Evolutionary conservation across 768 basidiomycete genomes (phyloP).

Genomic region (Paxillus rubicundulus): DNA sequence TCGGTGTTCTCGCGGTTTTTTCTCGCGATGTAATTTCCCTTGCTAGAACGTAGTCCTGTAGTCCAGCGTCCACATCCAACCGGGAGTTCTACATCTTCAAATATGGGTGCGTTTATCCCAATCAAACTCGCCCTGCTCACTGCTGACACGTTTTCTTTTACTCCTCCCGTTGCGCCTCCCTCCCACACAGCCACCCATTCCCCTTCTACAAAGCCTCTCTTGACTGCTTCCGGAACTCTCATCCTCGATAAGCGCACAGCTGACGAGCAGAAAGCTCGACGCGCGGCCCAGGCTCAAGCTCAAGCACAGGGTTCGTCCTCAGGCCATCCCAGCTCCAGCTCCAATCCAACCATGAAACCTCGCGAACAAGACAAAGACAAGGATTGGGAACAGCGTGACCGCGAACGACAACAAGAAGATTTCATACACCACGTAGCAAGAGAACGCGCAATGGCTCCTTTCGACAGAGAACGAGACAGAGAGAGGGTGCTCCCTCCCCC

Average conservation of each 20-base stretch:
- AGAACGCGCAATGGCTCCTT: constrained; percentile 20
- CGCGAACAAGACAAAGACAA: constrained; percentile 25
- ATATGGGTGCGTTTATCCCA: constrained; percentile 17
- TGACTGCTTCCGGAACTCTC: constrained; percentile 24
- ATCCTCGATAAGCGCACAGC: constrained; percentile 32
- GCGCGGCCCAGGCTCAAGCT: constrained; percentile 9
- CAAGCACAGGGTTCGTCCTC: constrained; percentile 15
- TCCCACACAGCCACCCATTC: constrained; percentile 25
- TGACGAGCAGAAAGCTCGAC: constrained; percentile 28
- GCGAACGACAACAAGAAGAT: constrained; percentile 30
- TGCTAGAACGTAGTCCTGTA: constrained; percentile 29
- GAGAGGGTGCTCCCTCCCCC: constrained; percentile 23
- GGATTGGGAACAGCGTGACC: constrained; percentile 28
- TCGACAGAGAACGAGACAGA: constrained; percentile 28
- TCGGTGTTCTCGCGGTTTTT: constrained; percentile 8
- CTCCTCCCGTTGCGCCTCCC: no score
- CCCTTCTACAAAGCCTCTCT: constrained; percentile 23
- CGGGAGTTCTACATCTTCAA: constrained; percentile 25
- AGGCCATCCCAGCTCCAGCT: constrained; percentile 11
- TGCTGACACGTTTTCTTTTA: constrained; percentile 5
- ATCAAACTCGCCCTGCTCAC: not conserved
- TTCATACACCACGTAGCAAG: constrained; percentile 23
- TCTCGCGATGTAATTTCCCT: constrained; percentile 1
- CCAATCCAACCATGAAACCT: constrained; percentile 18
- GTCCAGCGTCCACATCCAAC: constrained; percentile 26